Conservation (phyloP, 345 rosid species). For the Salix dunnii region DNA sequence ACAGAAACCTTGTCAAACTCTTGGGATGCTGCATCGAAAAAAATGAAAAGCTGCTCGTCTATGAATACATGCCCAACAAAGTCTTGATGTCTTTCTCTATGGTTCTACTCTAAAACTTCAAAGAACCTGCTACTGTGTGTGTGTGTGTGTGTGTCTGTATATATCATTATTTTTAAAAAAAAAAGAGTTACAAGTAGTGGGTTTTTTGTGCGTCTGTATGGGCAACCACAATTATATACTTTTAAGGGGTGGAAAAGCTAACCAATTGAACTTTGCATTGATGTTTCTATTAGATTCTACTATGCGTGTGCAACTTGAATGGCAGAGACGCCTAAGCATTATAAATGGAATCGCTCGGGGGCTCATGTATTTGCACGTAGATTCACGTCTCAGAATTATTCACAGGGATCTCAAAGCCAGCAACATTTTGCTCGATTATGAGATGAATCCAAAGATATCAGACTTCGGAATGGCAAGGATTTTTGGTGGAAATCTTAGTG, state of each 20-base stretch:
- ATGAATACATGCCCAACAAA: conserved; percentile 27
- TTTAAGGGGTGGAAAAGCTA: no score
- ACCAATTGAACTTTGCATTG: neutral
- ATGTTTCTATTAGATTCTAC: conserved; percentile 4
- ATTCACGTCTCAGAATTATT: conserved; percentile 37
- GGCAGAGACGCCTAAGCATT: conserved; percentile 33
- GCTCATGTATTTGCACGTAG: conserved; percentile 39
- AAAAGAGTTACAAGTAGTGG: no score
- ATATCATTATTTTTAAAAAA: no score
- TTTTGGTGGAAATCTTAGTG: conserved; percentile 30
- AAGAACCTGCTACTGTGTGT: neutral
- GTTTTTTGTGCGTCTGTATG: no score
- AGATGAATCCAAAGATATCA: conserved; percentile 33
- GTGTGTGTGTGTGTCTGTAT: no score
- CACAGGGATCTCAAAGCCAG: conserved; percentile 34
- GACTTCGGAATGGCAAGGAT: conserved; percentile 38
- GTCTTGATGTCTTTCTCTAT: conserved; percentile 19
- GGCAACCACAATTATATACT: no score
- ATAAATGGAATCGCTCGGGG: conserved; percentile 39
- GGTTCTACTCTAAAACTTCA: neutral
- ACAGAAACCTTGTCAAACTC: conserved; percentile 26
- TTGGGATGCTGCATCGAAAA: conserved; percentile 22
- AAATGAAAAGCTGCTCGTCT: conserved; percentile 15
- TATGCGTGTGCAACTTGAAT: conserved; percentile 8
- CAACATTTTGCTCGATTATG: conserved; percentile 19